Base-by-base conservation (phyloP, 129 eudicot species). In the Rutidosis leptorrhynchoides region DNA sequence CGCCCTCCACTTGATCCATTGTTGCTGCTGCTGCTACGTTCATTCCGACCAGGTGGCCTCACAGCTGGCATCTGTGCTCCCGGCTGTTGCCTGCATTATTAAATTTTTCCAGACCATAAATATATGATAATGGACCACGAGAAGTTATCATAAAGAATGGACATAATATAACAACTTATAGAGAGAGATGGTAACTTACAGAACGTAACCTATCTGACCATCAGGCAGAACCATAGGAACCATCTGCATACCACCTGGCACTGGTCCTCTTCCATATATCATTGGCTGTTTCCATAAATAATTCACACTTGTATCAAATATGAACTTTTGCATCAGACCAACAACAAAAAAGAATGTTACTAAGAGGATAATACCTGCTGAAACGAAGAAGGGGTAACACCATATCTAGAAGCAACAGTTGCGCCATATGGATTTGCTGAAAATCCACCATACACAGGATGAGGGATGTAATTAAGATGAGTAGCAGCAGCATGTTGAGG, bases 241-340 rank as follows among this genome's bases (percentile, higher is more conserved):
- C 99, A 94, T 94, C 71, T 94, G 99, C 99, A 94, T 89, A 58
- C 97, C 97, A 21, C 97, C 71, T 30, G 99, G 99, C 83, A 94
- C 89, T 26, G 95, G 97, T 23, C 99, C 99, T 80, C 99, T 87
- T 57, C 99, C 99, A 46, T 94, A 94, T 65, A 89, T 94, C 88
- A 94, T 75, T 32, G 99, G 99, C 95, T 94, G 90, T 70, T 70
- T 69, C 14, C 37, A 57, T 42, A 20, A 20, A 66, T 19, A 40
- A 40, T 40, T 40, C 43, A 65, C 35, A 79, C 55, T 51, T 42
- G 3, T 54, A 24, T 65, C 32, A 2, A 14, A 10, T 33, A 0
- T 29, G 20, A 22, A 48, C 21, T 21, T 23, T 65, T 19, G 19
- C 58, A 68, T 40, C 61, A 24, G 17, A 58, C 14, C 58, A 43